Percentiles rank a stretch among this genome's conserved stretches.
Conservation (phyloP, 768 basidiomycete species). For the Termitomyces sp. region DNA sequence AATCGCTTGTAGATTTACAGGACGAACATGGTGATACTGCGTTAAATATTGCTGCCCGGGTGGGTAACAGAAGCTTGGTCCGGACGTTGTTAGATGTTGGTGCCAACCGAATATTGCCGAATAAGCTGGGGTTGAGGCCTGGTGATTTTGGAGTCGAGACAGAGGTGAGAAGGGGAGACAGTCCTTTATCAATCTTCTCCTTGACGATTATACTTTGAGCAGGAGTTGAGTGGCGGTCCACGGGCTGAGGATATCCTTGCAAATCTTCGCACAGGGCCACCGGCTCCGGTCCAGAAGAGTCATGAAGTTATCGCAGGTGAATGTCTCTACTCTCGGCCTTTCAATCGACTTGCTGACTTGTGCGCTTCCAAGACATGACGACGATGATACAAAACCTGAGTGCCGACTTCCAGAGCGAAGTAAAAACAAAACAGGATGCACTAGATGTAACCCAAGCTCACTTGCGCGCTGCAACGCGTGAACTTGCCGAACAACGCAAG, state of each 20-base stretch:
- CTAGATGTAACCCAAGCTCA: slow-evolving; percentile 86
- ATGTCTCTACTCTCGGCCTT: slow-evolving; percentile 2
- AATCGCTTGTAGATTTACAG: slow-evolving; percentile 80
- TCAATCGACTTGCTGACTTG: not conserved
- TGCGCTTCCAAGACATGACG: slow-evolving; percentile 62
- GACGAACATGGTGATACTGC: slow-evolving; percentile 97
- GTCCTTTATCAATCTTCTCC: not conserved
- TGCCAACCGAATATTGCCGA: slow-evolving; percentile 82
- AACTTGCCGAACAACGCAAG: slow-evolving; percentile 85
- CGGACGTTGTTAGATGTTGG: slow-evolving; percentile 86
- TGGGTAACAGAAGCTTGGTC: slow-evolving; percentile 86
- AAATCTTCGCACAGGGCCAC: slow-evolving; percentile 65
- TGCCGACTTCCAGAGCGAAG: slow-evolving; percentile 75
- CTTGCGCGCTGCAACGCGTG: slow-evolving; percentile 83
- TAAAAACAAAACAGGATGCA: slow-evolving; percentile 80
- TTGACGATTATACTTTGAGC: not conserved
- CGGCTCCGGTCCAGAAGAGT: slow-evolving; percentile 79
- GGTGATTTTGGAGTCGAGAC: slow-evolving; percentile 94
- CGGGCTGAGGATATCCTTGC: slow-evolving; percentile 79
- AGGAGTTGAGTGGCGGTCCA: slow-evolving; percentile 69
- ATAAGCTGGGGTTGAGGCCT: slow-evolving; percentile 90
- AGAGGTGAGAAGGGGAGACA: slow-evolving; percentile 48
- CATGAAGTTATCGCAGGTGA: slow-evolving; percentile 79
- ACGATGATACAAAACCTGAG: slow-evolving; percentile 76
- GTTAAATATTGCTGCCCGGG: slow-evolving; percentile 89